Base-by-base conservation (phyloP, 768 basidiomycete species). In the Tubosaeta sp. region DNA sequence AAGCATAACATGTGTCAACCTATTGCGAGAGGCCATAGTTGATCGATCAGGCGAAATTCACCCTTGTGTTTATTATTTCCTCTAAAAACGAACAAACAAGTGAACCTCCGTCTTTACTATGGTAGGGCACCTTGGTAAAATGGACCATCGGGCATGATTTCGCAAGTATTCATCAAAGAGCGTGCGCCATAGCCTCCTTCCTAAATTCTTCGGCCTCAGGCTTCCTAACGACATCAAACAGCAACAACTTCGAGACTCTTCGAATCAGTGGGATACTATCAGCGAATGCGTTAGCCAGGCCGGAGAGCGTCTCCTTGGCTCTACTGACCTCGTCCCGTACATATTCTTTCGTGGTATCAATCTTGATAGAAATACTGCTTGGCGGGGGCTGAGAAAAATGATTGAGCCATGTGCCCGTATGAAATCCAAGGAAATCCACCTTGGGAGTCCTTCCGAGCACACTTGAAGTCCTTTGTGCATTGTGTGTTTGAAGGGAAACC, bases 311-410 rank as follows among this genome's bases (percentile, higher is more conserved):
- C 7, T 31, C 29, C 19, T 14, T 31, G 18, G 6, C 31, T 19
- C 31, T 21, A n/a, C 66, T 45, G 19, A 67, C 67, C 52, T 58
- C 65, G 53, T 81, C 80, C 30, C 65, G 72, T 42, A 69, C 62
- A 32, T 70, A 73, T 49, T 83, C 82, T 25, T 80, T 73, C 35
- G 73, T 81, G 8, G 82, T 83, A 60, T 84, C 79, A 49, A 84
- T 79, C 67, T 81, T 80, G 68, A 85, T 83, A 30, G 82, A 79
- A 55, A 84, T 80, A 54, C 78, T 78, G 44, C 76, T 74, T 40
- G 74, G 73, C 56, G 41, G 2, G 4, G 44, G 54, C 65, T 59
- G 25, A 51, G n/a, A 29, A 4, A 8, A 12, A 21, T 19, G 16
- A 14, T 6, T 54, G 18, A 32, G 39, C 35, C 19, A 18, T 11